These are phyloP conservation scores for Pyrrhoderma noxium DNA, from an alignment of 1,284 basidiomycete genomes.

Conservation along the genomic window DNA sequence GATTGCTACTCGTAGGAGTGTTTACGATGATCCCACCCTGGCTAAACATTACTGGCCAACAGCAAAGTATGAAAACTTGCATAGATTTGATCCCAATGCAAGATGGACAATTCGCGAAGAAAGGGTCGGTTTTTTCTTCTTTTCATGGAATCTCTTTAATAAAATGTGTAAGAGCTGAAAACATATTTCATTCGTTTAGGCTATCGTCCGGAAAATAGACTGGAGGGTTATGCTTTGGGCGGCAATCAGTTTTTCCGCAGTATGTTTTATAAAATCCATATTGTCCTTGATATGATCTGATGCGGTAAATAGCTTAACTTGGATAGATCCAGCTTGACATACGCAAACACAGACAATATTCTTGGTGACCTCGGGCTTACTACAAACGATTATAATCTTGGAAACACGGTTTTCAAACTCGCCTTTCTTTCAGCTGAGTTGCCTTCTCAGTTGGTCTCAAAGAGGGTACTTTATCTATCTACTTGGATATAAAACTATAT, in stretches of 20 bases:
- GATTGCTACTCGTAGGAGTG: slow-evolving; percentile 47
- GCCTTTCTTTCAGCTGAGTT: slow-evolving; percentile 57
- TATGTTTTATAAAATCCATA: slow-evolving; percentile 58
- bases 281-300: too few relatives aligned
- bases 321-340: slow-evolving; percentile 49
- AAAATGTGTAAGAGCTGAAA: not conserved
- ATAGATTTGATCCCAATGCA: slow-evolving; percentile 57
- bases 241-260: slow-evolving; percentile 32
- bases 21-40: slow-evolving; percentile 50
- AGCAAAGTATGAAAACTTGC: slow-evolving; percentile 51
- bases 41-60: slow-evolving; percentile 51
- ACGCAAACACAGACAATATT: slow-evolving; percentile 64
- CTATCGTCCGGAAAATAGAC: slow-evolving; percentile 56
- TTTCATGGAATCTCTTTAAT: slow-evolving; percentile 37
- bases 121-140: slow-evolving; percentile 32
- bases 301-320: slow-evolving; percentile 36
- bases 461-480: slow-evolving; percentile 34
- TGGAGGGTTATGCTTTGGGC: slow-evolving; percentile 59
- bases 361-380: slow-evolving; percentile 54
- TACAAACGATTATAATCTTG: slow-evolving; percentile 61
- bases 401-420: slow-evolving; percentile 51
- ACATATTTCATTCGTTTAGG: slow-evolving; percentile 30
- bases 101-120: slow-evolving; percentile 70
- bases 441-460: slow-evolving; percentile 68
- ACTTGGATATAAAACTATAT: too few relatives aligned